Evolutionary conservation across 2,329 filamentous ascomycete genomes (phyloP).

Genomic region (Juglanconis juglandina): DNA sequence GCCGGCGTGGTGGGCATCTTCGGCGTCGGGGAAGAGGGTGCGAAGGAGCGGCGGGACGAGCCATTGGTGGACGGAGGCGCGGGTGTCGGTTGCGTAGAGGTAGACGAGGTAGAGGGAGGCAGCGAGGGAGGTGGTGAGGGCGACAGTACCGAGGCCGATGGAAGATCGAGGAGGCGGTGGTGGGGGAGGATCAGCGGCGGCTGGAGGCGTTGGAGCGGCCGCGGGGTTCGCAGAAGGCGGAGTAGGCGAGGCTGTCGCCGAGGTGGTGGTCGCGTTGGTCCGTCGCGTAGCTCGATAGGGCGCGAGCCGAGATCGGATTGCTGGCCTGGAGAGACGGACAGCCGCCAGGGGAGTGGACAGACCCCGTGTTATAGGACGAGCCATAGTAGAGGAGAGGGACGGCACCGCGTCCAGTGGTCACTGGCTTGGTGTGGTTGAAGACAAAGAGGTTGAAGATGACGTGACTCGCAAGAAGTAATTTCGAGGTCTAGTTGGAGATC

Average conservation of each 20-base stretch:
- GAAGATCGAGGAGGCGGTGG: background rate
- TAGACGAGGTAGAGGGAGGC: constrained; percentile 49
- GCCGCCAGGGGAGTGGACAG: constrained; percentile 21
- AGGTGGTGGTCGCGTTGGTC: constrained; percentile 22
- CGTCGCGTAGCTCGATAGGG: constrained; percentile 17
- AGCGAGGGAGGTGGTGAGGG: constrained; percentile 40
- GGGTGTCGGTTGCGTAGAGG: constrained; percentile 71
- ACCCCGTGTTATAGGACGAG: constrained; percentile 26
- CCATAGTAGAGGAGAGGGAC: constrained; percentile 28
- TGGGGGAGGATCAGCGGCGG: constrained; percentile 23
- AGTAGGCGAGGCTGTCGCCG: background rate
- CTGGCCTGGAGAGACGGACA: constrained; percentile 21
- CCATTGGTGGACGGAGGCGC: constrained; percentile 67
- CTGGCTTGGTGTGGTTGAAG: constrained; percentile 25
- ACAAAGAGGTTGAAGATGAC: constrained; percentile 1
- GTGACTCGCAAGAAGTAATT: background rate
- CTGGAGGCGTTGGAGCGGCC: constrained; percentile 11
- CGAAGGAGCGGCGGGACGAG: constrained; percentile 65
- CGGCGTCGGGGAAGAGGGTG: constrained; percentile 67
- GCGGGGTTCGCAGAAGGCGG: background rate
- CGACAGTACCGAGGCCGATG: constrained; percentile 20
- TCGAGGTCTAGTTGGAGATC: background rate
- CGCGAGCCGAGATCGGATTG: constrained; percentile 6
- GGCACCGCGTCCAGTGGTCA: constrained; percentile 30
- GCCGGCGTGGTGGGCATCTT: constrained; percentile 86